Base-by-base conservation (phyloP, 352 stramenopile species). In the Phytophthora sp. region DNA sequence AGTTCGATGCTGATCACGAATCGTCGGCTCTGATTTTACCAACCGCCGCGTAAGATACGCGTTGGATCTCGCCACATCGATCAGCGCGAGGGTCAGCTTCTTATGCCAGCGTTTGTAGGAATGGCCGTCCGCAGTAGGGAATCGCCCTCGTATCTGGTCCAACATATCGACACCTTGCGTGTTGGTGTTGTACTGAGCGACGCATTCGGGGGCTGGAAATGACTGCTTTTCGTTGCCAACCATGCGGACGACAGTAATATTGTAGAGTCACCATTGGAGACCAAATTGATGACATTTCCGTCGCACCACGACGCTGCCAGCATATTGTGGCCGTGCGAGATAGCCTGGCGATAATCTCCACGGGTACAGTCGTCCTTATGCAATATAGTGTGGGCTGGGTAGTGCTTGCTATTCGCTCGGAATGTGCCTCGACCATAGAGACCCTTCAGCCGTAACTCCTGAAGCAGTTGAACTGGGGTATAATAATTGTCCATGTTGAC, bases 321-420 rank as follows among this genome's bases (percentile, higher is more conserved):
- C n/a, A n/a, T n/a, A n/a, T n/a, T n/a, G n/a, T n/a, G n/a, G n/a
- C n/a, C n/a, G n/a, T n/a, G n/a, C n/a, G n/a, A n/a, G n/a, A n/a
- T n/a, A 27, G 27, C 41, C 15, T 53, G 53, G 3, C 53, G 41
- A 50, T 33, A 46, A 13, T 53, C 41, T 5, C 53, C 53, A n/a
- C 11, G 53, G 7, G 26, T 20, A n/a, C 39, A 52, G 8, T 62
- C 29, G 7, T 54, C 54, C 47, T 46, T 27, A 18, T 45, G 38
- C 9, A 45, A 18, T 21, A 12, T 45, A 45, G 38, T 45, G 16
- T 45, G 38, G 16, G 4, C 16, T 45, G 38, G 38, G 15, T 15
- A 41, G 11, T 41, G 35, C 15, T 41, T 41, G 35, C 35, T 41
- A 16, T 41, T 41, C 13, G 7, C 35, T 21, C 15, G 35, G 35